Conservation (phyloP, 2,329 filamentous ascomycete genomes). For the Phoma sp. region DNA sequence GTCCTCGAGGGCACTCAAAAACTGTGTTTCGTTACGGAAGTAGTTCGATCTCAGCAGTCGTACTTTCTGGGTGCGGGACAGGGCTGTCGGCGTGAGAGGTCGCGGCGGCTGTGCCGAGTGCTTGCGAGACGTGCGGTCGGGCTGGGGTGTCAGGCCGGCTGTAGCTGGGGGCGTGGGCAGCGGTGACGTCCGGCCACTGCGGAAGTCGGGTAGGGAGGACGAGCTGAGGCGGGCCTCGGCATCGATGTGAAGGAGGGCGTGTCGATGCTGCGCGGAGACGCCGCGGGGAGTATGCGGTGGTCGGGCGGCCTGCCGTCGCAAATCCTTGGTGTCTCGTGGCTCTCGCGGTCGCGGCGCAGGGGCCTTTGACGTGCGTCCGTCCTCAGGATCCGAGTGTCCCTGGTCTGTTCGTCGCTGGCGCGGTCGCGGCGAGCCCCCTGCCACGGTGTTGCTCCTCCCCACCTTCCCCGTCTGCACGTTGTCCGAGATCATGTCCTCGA, state of each 20-base stretch:
- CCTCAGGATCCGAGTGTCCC: constrained; percentile 48
- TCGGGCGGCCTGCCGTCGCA: constrained; percentile 38
- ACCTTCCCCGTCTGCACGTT: constrained; percentile 64
- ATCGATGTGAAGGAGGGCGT: constrained; percentile 61
- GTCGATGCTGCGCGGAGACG: constrained; percentile 48
- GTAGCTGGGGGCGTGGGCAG: constrained; percentile 51
- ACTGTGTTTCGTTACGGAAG: constrained; percentile 81
- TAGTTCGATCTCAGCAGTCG: constrained; percentile 80
- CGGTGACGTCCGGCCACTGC: constrained; percentile 58
- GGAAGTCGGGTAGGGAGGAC: constrained; percentile 70
- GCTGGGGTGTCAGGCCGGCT: constrained; percentile 49
- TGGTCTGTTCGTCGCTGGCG: constrained; percentile 52
- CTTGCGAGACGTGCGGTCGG: constrained; percentile 51
- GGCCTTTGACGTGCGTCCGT: constrained; percentile 47
- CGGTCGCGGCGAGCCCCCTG: constrained; percentile 51
- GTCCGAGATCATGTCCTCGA: constrained; percentile 68
- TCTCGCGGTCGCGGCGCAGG: constrained; percentile 43
- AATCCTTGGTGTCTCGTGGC: constrained; percentile 36
- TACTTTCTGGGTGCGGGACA: constrained; percentile 72
- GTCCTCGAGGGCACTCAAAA: constrained; percentile 79
- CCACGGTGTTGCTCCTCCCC: constrained; percentile 74
- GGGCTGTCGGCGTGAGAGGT: constrained; percentile 64
- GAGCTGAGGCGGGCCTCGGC: constrained; percentile 71
- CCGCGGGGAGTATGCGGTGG: constrained; percentile 29
- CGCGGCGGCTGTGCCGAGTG: constrained; percentile 65